Base-by-base conservation (phyloP, 257 asterid genomes). In the Avicennia marina region DNA sequence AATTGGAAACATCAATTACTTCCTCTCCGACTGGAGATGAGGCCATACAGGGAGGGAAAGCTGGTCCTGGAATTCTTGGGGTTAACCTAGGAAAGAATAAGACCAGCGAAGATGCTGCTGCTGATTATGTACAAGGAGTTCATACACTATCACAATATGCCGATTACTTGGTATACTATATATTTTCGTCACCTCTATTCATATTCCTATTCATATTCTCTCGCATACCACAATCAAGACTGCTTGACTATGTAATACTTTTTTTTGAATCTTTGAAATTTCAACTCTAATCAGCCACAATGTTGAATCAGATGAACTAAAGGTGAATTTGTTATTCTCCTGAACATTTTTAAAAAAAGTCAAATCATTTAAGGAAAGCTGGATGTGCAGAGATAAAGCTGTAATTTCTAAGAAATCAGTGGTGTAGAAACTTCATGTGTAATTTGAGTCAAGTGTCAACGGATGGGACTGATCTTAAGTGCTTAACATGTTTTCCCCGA, bases 51-150 rank as follows among this genome's bases (percentile, higher is more conserved):
- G 97, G 97, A 62, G 99, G 99, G 57, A 93, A 89, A 77, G 96
- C 97, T 31, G 97, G 97, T 52, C 97, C 97, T 10, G 99, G 99
- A 39, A 93, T 93, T 77, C 90, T 93, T 1, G 99, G 99, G 40
- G 98, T 93, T 49, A 93, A 93, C 66, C 90, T 93, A 48, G 99
- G 99, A 64, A 93, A 93, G 76, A 93, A 93, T 72, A 93, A 93
- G 79, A 78, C 79, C 15, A 89, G 95, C 73, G 99, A 93, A 79
- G 97, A 93, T 76, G 96, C 99, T 56, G 83, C 90, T 11, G 83
- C 91, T 4, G 99, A 93, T 81, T 93, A 93, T 55, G 98, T 93
- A 15, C 98, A 93, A 89, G 98, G 98, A 63, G 98, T 93, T 61
- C 98, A 93, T 68, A 89, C 98, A 7, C 66, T 93, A 71, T 93